Base-by-base conservation (phyloP, 345 rosid species). In the Kernera saxatilis region DNA sequence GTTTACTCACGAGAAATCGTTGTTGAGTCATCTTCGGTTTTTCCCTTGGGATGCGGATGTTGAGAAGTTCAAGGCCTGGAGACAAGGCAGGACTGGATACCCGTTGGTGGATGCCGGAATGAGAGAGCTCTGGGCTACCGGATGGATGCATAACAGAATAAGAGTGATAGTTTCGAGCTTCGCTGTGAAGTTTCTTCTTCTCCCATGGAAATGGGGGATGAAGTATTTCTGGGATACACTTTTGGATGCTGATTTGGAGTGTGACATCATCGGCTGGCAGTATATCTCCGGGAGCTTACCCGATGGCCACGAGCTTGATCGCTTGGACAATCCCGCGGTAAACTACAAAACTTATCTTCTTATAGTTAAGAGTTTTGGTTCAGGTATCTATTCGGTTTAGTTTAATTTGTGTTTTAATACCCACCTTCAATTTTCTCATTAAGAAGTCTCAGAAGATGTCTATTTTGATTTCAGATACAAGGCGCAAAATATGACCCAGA, bases 61-160 rank as follows among this genome's bases (percentile, higher is more conserved):
- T 61, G 84, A 66, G 5, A 70, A 71, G 76, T 93, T 90, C 74
- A 93, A 93, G 85, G 85, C 82, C 23, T 93, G 98, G 98, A 88
- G 94, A 77, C 97, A 88, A 81, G 98, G 97, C 23, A 78, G 89
- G 77, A 93, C 97, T 0, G 98, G 97, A 21, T 93, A 93, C 71
- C 97, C 97, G 0, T 75, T 93, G 67, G 98, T 93, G 13, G 98
- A 93, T 83, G 96, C 97, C 0, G 98, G 97, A 58, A 93, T 93
- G 98, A 88, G 98, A 54, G 96, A 93, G 84, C 92, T 93, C 41
- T 93, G 98, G 98, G 98, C 98, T 15, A 93, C 94, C 0, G 97
- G 98, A 54, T 90, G 98, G 98, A 69, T 87, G 70, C 98, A 90
- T 68, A 90, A 93, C 78, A 80, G 88, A 77, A 82, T 88, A 56